Evolutionary conservation across 1,284 basidiomycete species (phyloP), one percentile per base, ranked within the genome.

Genomic region (Ustilago curta): DNA sequence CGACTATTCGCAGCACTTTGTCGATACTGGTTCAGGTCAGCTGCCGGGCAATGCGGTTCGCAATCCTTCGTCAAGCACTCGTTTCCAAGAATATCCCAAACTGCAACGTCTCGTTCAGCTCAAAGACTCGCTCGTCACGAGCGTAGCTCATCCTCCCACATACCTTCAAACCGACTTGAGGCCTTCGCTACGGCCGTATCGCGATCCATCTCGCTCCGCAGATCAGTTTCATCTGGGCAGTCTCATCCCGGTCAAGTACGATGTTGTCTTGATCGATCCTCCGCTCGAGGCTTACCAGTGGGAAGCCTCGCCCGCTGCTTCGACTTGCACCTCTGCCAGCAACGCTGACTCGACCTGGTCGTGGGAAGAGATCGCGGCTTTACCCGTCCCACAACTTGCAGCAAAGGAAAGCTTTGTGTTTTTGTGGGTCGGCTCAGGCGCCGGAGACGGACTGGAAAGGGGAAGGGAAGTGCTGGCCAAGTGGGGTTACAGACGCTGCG

Each of bases 401-500:
- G 91, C 94, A 0, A 95, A 96, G 35, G 82, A 84, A 43, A 81
- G 92, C 37, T 99, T 97, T 77, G 89, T 99, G 14, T 96, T 97
- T 83, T 88, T 99, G 56, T 99, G 97, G 96, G 95, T 98, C 1
- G 97, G 96, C 3, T 91, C 90, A 63, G 95, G 94, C 1, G 91
- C 92, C 16, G 91, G 91, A 2, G 93, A 95, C 52, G 97, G 95
- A 0, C 88, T 99, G 8, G 97, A 99, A 85, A 88, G 91, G 35
- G 96, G 97, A 0, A 88, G 96, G 40, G 96, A 98, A 83, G 88
- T 96, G 37, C 88, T 98, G 49, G 91, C 91, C 1, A 92, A 90
- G 81, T 99, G 96, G 96, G 96, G 96, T 0, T 99, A 96, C 84
- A 87, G 96, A 48, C 87, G 96, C 50, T 97, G 94, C 78, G 96